Evolutionary conservation across 2,329 filamentous ascomycete species (phyloP), one percentile per base, ranked within the genome.

Genomic region (Aspergillus alliaceus): DNA sequence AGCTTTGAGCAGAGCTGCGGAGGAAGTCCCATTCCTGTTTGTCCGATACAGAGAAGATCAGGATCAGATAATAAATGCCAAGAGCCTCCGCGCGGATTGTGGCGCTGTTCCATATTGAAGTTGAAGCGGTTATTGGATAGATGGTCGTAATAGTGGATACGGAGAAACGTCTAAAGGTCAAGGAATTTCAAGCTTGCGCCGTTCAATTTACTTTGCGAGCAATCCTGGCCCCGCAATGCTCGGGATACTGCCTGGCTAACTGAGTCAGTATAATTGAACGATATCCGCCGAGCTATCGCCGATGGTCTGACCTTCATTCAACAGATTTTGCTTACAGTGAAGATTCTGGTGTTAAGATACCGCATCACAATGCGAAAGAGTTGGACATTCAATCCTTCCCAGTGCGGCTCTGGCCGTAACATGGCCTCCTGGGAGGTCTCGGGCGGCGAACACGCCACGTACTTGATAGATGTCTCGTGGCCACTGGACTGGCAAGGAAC

Each of bases 381-480:
- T 6, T 65, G 63, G 60, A 58, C 20, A 2, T 60, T 61, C 40
- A 51, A 29, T n/a, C 55, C 35, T 14, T 22, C 22, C 15, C 35
- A 51, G 7, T 12, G 25, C 12, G 54, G 54, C 5, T 18, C 29
- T n/a, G 27, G 51, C 11, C 57, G 34, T 14, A 63, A 64, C 35
- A 61, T 54, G 25, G 56, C 56, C n/a, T 51, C 51, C 2, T 65
- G 63, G 62, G 32, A 51, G 4, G 53, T 62, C 7, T 49, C 49
- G 15, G 58, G 34, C 20, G 24, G 50, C 15, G 27, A 55, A 2
- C 18, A 54, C 1, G 42, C 58, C 14, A 42, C 54, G 6, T 69
- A 68, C 55, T 56, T 64, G 25, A 63, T 69, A 8, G 64, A 69
- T 27, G 52, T 66, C 11, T 66, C 65, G 3, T 69, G 67, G 67